A percentile compares a stretch with the other conserved stretches of the same genome.
phyloP scores from a whole-genome alignment of 192 early-diverging fungal species.

The Podochytrium sp. region DNA sequence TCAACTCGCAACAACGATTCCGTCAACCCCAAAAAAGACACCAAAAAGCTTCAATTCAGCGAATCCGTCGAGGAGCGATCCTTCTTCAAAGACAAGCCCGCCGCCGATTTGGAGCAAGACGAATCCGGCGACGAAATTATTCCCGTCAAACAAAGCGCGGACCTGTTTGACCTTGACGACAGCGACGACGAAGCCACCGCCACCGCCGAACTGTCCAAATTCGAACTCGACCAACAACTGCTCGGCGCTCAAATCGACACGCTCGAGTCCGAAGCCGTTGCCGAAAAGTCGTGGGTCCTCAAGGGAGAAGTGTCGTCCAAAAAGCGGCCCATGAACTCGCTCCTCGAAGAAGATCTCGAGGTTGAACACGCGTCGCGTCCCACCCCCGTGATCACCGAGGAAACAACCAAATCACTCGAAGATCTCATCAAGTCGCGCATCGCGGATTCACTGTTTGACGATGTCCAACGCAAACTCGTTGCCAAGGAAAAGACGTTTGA shows the following conservation, averaged over 20 bases:
- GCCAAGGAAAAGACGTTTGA: conserved; percentile 68
- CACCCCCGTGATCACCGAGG: conserved; percentile 92
- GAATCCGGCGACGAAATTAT: conserved; percentile 50
- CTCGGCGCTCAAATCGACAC: conserved; percentile 73
- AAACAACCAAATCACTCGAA: conserved; percentile 83
- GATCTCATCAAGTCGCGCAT: conserved; percentile 95
- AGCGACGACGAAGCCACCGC: conserved; percentile 54
- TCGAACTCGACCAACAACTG: conserved; percentile 76
- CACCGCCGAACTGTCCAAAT: conserved; percentile 61
- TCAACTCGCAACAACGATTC: conserved; percentile 12
- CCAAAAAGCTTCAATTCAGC: conserved; percentile 30
- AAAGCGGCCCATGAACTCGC: conserved; percentile 87
- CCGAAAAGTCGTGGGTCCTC: conserved; percentile 86
- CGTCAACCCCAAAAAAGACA: conserved; percentile 44
- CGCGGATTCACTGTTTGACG: conserved; percentile 86
- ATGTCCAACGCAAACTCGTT: conserved; percentile 82
- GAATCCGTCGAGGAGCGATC: conserved; percentile 26
- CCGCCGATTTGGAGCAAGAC: conserved; percentile 27
- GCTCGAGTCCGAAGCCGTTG: conserved; percentile 87
- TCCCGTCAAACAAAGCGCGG: conserved; percentile 45
- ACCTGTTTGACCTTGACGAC: conserved; percentile 63
- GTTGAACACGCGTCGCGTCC: conserved; percentile 91
- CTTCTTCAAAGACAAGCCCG: conserved; percentile 25
- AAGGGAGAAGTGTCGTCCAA: conserved; percentile 82
- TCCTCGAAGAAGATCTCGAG: conserved; percentile 92